Percentiles rank a stretch among this genome's conserved stretches.
Conservation (phyloP, 23 red algal species). For the Gracilaria gracilis region DNA sequence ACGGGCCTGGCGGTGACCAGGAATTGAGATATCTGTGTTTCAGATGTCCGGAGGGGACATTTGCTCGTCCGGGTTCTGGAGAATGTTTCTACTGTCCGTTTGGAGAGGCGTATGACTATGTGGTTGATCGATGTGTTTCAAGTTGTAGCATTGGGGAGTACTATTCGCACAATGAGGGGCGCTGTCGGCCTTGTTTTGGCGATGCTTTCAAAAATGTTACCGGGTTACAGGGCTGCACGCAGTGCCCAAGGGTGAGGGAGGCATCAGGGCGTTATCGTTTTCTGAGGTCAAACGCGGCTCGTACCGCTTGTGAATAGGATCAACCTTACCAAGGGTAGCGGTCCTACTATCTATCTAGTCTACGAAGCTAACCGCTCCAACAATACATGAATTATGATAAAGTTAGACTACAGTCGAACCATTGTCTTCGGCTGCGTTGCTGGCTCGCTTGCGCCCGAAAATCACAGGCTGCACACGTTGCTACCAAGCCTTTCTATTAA, state of each 20-base stretch:
- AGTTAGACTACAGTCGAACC: no score
- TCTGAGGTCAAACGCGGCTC: neutral
- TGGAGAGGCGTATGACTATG: neutral
- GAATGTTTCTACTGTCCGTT: constrained; percentile 23
- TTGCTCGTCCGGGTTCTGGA: neutral
- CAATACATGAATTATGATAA: no score
- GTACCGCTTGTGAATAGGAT: neutral
- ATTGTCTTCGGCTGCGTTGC: no score
- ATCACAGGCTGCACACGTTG: no score
- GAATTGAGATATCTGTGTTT: neutral
- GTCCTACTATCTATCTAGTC: no score
- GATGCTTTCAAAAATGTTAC: constrained; percentile 15
- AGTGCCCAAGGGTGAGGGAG: neutral
- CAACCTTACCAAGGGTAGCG: no score
- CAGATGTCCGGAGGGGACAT: neutral
- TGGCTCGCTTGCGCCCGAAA: no score
- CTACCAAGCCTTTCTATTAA: no score
- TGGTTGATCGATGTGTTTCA: neutral
- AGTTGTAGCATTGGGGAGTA: neutral
- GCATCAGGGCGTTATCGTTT: neutral
- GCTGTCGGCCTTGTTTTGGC: neutral
- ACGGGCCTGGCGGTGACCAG: constrained; percentile 1
- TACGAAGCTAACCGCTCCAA: no score
- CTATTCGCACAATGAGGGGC: neutral
- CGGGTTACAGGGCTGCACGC: neutral